Conservation (phyloP, 345 rosid species). For the Garcia nutans region DNA sequence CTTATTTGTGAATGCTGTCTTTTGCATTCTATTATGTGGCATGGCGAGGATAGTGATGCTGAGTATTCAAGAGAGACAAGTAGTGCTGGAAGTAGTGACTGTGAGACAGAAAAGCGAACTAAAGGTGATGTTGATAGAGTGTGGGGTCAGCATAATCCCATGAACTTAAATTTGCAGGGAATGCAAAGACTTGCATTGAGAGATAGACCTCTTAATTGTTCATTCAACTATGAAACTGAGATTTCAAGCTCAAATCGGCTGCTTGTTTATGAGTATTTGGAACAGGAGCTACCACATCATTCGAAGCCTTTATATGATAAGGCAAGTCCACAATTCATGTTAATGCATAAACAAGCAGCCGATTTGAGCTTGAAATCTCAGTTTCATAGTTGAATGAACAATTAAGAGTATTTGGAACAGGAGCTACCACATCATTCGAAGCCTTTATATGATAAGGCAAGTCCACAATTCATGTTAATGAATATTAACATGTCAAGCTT, state of each 20-base stretch:
- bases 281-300: constrained; percentile 54
- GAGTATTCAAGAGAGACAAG: constrained; percentile 43
- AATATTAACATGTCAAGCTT: not conserved
- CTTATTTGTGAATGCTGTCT: constrained; percentile 6
- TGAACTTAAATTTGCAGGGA: constrained; percentile 31
- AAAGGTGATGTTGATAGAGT: constrained; percentile 21
- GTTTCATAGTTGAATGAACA: no score
- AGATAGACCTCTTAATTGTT: constrained; percentile 30
- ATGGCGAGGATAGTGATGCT: constrained; percentile 40
- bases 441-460: constrained; percentile 63
- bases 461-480: constrained; percentile 10
- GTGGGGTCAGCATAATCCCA: constrained; percentile 27
- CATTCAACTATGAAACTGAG: constrained; percentile 41
- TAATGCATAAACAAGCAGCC: no score
- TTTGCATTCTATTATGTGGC: constrained; percentile 14
- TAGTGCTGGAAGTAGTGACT: constrained; percentile 36
- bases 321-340: constrained; percentile 37
- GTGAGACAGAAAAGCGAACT: constrained; percentile 30
- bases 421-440: constrained; percentile 54
- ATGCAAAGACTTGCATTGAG: constrained; percentile 33
- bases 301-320: constrained; percentile 57
- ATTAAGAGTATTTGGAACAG: constrained; percentile 57
- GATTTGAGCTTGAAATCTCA: no score
- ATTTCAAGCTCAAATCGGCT: constrained; percentile 28
- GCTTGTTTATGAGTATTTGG: constrained; percentile 52